Evolutionary conservation across 306 rosid genomes (phyloP), one percentile per base, ranked within the genome.

Genomic region (Acacia crassicarpa): DNA sequence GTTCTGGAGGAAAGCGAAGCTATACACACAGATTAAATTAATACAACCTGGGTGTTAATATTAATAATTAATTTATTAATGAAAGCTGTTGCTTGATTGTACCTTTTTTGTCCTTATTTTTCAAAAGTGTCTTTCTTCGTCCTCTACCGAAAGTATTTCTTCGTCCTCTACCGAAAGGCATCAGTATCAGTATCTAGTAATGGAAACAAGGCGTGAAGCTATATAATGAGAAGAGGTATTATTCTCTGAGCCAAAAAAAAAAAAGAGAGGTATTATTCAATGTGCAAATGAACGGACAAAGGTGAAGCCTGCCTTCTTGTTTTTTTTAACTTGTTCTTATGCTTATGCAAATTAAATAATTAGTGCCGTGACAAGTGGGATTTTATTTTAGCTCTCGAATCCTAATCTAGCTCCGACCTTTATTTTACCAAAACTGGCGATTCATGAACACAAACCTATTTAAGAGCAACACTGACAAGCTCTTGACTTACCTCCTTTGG

Each of bases 11-110:
- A 7, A 19, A 70, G 69, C 67, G 73, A 35, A 3, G 12, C 66
- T 25, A 11, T 9, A 44, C 14, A 67, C 38, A 75, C 30, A 33
- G 72, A 63, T 63, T 88, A 56, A 8, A 22, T 56, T 56, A 9
- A 56, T 22, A 63, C 46, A 85, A 76, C 63, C 74, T 83, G 89
- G 84, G 76, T 48, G 67, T 72, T 3, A 76, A 79, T 76, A 22
- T 72, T 25, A 72, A 20, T 20, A 72, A 20, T 71, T 74, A 63
- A 77, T 69, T 54, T 61, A 61, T 61, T 11, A 61, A 35, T 80
- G 80, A 33, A 77, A 75, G 83, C 68, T 54, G 81, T 77, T 80
- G 35, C 67, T 61, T 25, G 43, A 22, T 35, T 83, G 44, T 53
- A 16, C 35, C 51, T 71, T 76, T 59, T 61, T 5, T 44, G 13